Evolutionary conservation across 2,329 filamentous ascomycete species (phyloP), one percentile per base, ranked within the genome.

Genomic region (Aureobasidium vineae): DNA sequence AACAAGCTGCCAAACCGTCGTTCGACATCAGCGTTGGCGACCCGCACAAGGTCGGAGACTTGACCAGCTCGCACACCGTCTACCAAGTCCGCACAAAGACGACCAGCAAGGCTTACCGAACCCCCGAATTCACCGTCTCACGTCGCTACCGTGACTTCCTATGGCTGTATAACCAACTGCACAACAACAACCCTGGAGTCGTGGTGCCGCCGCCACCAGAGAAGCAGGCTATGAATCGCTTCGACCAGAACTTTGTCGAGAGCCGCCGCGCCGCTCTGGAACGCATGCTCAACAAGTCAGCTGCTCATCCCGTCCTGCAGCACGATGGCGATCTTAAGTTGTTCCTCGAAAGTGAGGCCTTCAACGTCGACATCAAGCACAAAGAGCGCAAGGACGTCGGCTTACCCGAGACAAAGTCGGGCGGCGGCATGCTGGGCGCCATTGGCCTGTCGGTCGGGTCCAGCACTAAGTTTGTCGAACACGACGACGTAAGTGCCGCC

Each of bases 41-140:
- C 79, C 95, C 95, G 65, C 93, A 97, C 79, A 99, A 98, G 81
- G 94, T 99, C 71, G 95, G 95, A 68, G 95, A 98, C 78, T 79
- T 98, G 76, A 97, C 95, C 10, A 97, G 91, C 77, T 97, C 93
- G 70, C 95, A 99, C 78, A 99, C 97, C 70, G 95, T 98, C 56
- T 99, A 99, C 79, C 92, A 92, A 73, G 95, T 99, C 70, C 86
- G 90, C 73, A 99, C 95, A 67, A 95, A 90, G 90, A 99, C 95
- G 15, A 91, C 92, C 0, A 98, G 94, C 43, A 97, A 97, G 81
- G 95, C 92, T 61, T 99, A 98, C 79, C 91, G 90, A 75, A 90
- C 94, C 73, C 84, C 91, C 63, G 93, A 97, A 74, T 98, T 99
- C 74, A 89, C 92, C 66, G 95, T 99, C 71, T 96, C 92, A 74